Conservation (phyloP, 2,329 filamentous ascomycete species). For the Raffaelea albimanens region DNA sequence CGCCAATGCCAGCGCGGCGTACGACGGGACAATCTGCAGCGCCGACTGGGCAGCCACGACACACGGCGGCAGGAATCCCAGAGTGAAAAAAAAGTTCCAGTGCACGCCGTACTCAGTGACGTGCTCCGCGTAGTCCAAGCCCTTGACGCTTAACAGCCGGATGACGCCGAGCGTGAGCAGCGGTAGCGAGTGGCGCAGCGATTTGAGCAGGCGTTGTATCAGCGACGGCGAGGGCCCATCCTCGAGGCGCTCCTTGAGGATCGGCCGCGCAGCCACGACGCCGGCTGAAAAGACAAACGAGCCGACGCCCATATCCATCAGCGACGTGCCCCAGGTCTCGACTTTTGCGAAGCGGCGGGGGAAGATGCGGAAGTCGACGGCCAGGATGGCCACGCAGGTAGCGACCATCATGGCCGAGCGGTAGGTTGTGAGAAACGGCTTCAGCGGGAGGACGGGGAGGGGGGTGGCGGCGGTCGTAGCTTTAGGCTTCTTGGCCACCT, state of each 20-base stretch:
- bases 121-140: conserved; percentile 91
- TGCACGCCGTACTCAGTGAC: conserved; percentile 96
- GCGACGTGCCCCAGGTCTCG: conserved; percentile 97
- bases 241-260: conserved; percentile 67
- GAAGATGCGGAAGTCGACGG: conserved; percentile 90
- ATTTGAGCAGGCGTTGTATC: conserved; percentile 48
- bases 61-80: conserved; percentile 81
- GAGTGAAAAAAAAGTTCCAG: conserved; percentile 99
- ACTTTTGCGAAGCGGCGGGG: conserved; percentile 94
- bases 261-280: conserved; percentile 74
- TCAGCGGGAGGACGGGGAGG: conserved; percentile 53
- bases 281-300: conserved; percentile 95
- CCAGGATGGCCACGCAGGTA: conserved; percentile 87
- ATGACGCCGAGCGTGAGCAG: conserved; percentile 71
- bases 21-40: conserved; percentile 63
- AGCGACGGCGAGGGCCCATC: conserved; percentile 43
- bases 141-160: conserved; percentile 82
- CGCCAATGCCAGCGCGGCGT: conserved; percentile 62
- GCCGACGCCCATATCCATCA: conserved; percentile 96
- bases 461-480: conserved; percentile 16
- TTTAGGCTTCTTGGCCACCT: conserved; percentile 32
- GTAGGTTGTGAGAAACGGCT: conserved; percentile 89
- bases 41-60: conserved; percentile 72
- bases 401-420: conserved; percentile 84
- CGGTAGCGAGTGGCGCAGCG: conserved; percentile 73